Conservation (phyloP, 2,329 filamentous ascomycete genomes). For the Fusarium pseudonygamai region DNA sequence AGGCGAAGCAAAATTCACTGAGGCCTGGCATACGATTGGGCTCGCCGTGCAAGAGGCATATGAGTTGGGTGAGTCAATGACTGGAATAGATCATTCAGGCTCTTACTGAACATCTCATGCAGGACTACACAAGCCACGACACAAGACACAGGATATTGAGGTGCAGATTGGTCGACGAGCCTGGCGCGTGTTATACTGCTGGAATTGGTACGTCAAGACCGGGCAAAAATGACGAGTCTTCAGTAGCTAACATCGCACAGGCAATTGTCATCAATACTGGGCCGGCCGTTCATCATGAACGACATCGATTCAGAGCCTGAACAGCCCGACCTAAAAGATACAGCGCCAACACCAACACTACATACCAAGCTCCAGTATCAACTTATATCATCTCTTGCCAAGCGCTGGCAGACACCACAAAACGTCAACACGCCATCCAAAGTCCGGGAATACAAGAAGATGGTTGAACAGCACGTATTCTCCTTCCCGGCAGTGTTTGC, state of each 20-base stretch:
- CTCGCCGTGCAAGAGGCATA: slow-evolving; percentile 13
- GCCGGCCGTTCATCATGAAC: slow-evolving; percentile 1
- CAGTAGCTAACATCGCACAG: neutral
- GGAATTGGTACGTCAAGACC: neutral
- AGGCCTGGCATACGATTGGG: slow-evolving; percentile 9
- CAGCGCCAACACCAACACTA: neutral
- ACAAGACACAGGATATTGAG: neutral
- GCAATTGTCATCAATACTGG: neutral
- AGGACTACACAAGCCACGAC: neutral
- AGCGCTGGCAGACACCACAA: slow-evolving; percentile 10
- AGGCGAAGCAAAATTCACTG: slow-evolving; percentile 5
- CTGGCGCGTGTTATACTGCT: slow-evolving; percentile 8
- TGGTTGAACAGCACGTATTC: neutral
- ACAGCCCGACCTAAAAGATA: rapidly evolving
- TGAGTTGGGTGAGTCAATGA: neutral
- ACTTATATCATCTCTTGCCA: slow-evolving; percentile 9
- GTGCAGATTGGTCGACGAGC: slow-evolving; percentile 2
- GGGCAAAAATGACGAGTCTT: rapidly evolving
- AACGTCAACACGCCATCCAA: neutral
- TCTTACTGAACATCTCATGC: neutral
- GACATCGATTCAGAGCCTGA: slow-evolving; percentile 5
- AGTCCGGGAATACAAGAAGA: neutral
- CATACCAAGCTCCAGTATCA: slow-evolving; percentile 11
- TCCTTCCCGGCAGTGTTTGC: neutral
- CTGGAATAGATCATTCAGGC: rapidly evolving